Conservation (phyloP, 208 protist genomes). For the Wallacemonas sp. region DNA sequence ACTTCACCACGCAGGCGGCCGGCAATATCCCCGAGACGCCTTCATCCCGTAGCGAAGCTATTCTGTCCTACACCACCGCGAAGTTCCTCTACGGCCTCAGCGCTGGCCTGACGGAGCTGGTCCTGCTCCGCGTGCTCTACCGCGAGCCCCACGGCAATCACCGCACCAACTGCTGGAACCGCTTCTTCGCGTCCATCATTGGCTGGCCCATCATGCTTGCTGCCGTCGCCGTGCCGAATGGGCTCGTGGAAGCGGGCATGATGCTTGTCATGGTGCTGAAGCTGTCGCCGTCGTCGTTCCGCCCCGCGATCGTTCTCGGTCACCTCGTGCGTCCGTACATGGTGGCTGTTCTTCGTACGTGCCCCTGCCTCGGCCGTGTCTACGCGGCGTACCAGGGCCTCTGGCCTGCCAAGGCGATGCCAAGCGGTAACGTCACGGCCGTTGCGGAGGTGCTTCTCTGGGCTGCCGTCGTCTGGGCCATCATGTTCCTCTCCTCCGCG, state of each 20-base stretch:
- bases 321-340: constrained; percentile 59
- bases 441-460: constrained; percentile 32
- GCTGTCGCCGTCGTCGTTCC: constrained; percentile 49
- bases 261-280: constrained; percentile 41
- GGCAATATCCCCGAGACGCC: constrained; percentile 1
- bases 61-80: constrained; percentile 33
- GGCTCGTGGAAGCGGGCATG: constrained; percentile 45
- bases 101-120: constrained; percentile 38
- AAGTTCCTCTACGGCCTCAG: constrained; percentile 67
- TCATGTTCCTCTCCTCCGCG: constrained; percentile 42
- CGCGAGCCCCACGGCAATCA: constrained; percentile 43
- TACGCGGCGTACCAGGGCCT: constrained; percentile 17
- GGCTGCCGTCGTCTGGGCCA: constrained; percentile 16
- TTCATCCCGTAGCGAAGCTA: constrained; percentile 15
- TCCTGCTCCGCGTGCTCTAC: constrained; percentile 56
- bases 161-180: constrained; percentile 34
- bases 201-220: constrained; percentile 48
- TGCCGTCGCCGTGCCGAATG: constrained; percentile 48
- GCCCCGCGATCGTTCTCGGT: constrained; percentile 49
- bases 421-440: constrained; percentile 19
- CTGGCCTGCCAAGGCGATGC: constrained; percentile 14
- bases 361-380: constrained; percentile 24
- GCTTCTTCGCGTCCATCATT: constrained; percentile 28
- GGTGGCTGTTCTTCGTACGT: constrained; percentile 33
- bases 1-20: constrained; percentile 21